A percentile compares a stretch with the other conserved stretches of the same genome.
phyloP scores from a whole-genome alignment of 2,329 filamentous ascomycete species.

The Cladophialophora chaetospira region DNA sequence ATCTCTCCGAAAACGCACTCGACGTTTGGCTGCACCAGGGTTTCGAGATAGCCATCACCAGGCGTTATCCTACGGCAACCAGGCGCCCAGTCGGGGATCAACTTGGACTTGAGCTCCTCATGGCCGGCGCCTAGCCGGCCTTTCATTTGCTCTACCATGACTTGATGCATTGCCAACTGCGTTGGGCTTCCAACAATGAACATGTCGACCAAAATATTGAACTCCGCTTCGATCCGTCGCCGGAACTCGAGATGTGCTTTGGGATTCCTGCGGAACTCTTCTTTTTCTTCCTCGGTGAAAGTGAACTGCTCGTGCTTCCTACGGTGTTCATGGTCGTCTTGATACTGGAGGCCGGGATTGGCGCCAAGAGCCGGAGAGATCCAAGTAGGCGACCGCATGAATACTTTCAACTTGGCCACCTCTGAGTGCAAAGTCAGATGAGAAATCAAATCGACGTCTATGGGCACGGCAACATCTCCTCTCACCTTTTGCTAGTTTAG shows the following conservation, averaged over 20 bases:
- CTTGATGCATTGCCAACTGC: neutral
- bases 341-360: neutral
- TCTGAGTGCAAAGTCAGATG: too few species aligned
- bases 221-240: conserved; percentile 36
- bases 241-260: conserved; percentile 34
- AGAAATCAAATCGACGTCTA: too few species aligned
- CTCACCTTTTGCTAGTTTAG: conserved; percentile 4
- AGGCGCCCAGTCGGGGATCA: conserved; percentile 32
- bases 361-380: conserved; percentile 26
- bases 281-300: conserved; percentile 30
- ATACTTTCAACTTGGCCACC: conserved; percentile 31
- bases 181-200: conserved; percentile 12
- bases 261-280: conserved; percentile 29
- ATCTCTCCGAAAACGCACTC: conserved; percentile 28
- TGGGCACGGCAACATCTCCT: too few species aligned
- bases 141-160: conserved; percentile 28
- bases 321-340: conserved; percentile 13
- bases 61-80: conserved; percentile 33
- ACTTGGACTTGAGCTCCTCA: conserved; percentile 27
- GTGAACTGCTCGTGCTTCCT: conserved; percentile 27
- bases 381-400: conserved; percentile 36
- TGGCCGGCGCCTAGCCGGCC: conserved; percentile 23
- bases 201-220: conserved; percentile 33
- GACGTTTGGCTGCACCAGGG: conserved; percentile 33
- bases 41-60: conserved; percentile 33